phyloP scores from a whole-genome alignment of 495 filamentous ascomycete genomes.

The Penicillium roqueforti region DNA sequence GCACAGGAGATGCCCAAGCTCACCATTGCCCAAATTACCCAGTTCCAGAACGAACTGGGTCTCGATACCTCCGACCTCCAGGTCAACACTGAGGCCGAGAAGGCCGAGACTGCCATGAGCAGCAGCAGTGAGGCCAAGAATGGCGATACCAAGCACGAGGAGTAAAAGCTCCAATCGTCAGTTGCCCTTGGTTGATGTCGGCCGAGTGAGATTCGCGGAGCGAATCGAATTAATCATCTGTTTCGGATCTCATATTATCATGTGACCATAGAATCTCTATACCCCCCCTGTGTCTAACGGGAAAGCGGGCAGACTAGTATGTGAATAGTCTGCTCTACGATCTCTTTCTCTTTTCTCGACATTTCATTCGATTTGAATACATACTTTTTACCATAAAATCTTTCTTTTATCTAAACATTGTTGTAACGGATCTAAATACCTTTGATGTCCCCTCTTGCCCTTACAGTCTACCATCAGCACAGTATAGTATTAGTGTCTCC shows the following conservation, averaged over 20 bases:
- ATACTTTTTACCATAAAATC: background rate
- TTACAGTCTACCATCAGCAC: background rate
- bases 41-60: slow-evolving; percentile 31
- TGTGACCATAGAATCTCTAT: slow-evolving; percentile 6
- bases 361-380: background rate
- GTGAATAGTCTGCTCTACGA: background rate
- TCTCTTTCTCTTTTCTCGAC: background rate
- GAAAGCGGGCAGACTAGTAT: slow-evolving; percentile 1
- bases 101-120: slow-evolving; percentile 33
- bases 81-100: slow-evolving; percentile 20
- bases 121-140: slow-evolving; percentile 22
- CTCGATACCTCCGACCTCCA: slow-evolving; percentile 19
- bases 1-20: slow-evolving; percentile 38
- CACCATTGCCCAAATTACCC: slow-evolving; percentile 27
- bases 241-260: slow-evolving; percentile 5
- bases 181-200: background rate
- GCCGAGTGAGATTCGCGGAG: background rate
- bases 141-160: slow-evolving; percentile 24
- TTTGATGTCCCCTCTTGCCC: background rate
- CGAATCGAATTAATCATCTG: slow-evolving; percentile 3
- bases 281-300: background rate
- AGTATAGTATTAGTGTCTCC: too few relatives aligned
- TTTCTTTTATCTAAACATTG: too few relatives aligned
- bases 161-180: slow-evolving; percentile 12
- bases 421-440: background rate